Evolutionary conservation across 83 land plant species (phyloP), one percentile per base, ranked within the genome.

Genomic region (Picea abies): DNA sequence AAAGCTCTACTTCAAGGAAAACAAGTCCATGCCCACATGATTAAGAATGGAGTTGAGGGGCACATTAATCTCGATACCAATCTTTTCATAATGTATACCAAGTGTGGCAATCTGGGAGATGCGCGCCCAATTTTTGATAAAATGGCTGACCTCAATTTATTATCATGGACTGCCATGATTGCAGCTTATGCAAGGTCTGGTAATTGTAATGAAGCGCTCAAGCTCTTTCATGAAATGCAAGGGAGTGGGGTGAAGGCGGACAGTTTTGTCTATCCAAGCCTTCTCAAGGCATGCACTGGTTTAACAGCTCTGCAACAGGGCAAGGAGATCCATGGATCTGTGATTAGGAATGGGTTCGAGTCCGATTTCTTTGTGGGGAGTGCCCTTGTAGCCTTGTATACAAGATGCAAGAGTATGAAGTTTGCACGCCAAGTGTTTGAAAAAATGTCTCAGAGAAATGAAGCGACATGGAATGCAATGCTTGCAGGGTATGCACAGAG

Each of bases 401-500:
- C 84, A 23, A 88, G 63, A 70, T 60, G 83, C 64, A 52, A 70
- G 47, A 86, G 66, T 47, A 70, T 84, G 37, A 78, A 78, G 14
- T 5, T 63, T 72, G 92, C 92, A 65, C 58, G 32, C 22, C 64
- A 81, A 23, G 58, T 90, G 85, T 90, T 90, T 56, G 90, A 86
- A 58, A 72, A 70, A 85, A 83, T 90, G 91, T 17, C 52, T 83
- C 79, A 83, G 19, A 76, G 84, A 76, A 87, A 87, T 66, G 83
- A 87, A 23, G 82, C 87, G 23, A 83, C 87, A 16, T 90, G 89
- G 89, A 90, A 90, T 69, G 83, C 89, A 3, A 85, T 85, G 81
- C 87, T 87, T 56, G 76, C 85, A 81, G 91, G 91, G 35, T 83
- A 63, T 79, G 76, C 75, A 19, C 73, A 81, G 17, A 87, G 84